Percentiles rank a stretch among this genome's conserved stretches.
Conservation (phyloP, 345 rosid genomes). For the Rubroshorea leprosula region DNA sequence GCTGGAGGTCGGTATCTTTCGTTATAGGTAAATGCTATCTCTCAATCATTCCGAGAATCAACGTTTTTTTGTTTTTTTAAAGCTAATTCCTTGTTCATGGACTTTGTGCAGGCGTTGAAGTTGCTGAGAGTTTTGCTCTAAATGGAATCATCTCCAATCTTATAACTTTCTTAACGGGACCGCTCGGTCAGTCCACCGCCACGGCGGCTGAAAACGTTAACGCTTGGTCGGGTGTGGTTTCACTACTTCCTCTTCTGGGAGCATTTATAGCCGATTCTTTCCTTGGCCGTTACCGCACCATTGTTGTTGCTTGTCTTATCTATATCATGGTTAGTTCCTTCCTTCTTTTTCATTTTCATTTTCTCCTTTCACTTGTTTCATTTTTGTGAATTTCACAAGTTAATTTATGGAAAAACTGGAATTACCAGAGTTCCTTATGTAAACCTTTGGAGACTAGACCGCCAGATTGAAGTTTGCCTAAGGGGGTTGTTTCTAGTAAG, state of each 20-base stretch:
- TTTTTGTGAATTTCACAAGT: background rate
- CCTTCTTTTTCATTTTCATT: background rate
- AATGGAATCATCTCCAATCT: slow-evolving; percentile 44
- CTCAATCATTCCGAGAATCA: background rate
- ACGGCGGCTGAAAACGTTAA: slow-evolving; percentile 45
- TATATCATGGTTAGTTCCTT: slow-evolving; percentile 31
- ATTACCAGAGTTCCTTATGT: too few species aligned
- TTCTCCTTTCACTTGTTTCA: background rate
- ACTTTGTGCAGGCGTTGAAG: slow-evolving; percentile 34
- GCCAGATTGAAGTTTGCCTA: too few species aligned
- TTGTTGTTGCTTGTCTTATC: slow-evolving; percentile 35
- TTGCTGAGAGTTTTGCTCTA: slow-evolving; percentile 46
- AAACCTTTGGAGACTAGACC: too few species aligned
- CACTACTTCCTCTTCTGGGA: slow-evolving; percentile 44
- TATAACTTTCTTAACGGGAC: slow-evolving; percentile 42
- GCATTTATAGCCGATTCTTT: slow-evolving; percentile 46
- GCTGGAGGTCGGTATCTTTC: slow-evolving; percentile 49
- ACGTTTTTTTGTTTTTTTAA: background rate
- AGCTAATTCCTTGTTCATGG: background rate
- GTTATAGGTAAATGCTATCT: slow-evolving; percentile 29
- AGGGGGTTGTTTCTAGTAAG: too few species aligned
- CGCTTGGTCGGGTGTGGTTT: slow-evolving; percentile 41
- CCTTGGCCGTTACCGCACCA: slow-evolving; percentile 49
- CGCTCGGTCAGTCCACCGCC: slow-evolving; percentile 40
- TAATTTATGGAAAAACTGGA: too few species aligned